Evolutionary conservation across 116 monocot genomes (phyloP).

Genomic region (Posidonia oceanica): DNA sequence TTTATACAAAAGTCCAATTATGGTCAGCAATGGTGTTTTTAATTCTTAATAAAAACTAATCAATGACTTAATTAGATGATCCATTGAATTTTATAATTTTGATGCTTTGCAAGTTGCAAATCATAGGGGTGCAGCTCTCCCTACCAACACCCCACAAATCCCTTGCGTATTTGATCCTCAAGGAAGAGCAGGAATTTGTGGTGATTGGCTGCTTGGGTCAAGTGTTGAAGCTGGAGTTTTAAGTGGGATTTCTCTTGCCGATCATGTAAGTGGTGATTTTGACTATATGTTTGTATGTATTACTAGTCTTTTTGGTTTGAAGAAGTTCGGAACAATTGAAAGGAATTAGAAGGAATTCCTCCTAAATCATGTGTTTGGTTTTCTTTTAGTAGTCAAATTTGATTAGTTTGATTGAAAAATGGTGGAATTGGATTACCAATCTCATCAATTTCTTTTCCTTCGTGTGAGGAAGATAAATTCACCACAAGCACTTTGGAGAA

Average conservation of each 20-base stretch:
- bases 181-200: slow-evolving; percentile 95
- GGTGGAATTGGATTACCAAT: too few relatives aligned
- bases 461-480: too few relatives aligned
- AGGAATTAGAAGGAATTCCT: too few relatives aligned
- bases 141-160: slow-evolving; percentile 59
- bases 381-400: too few relatives aligned
- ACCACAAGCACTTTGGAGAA: too few relatives aligned
- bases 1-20: slow-evolving; percentile 74
- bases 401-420: too few relatives aligned
- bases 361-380: too few relatives aligned
- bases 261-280: slow-evolving; percentile 54
- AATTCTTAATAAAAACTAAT: not conserved
- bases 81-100: not conserved
- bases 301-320: too few relatives aligned
- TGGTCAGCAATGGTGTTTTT: slow-evolving; percentile 30
- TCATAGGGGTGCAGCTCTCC: slow-evolving; percentile 82
- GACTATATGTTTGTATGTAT: not conserved
- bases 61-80: too few relatives aligned
- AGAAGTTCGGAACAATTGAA: too few relatives aligned
- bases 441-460: too few relatives aligned
- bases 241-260: slow-evolving; percentile 74
- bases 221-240: slow-evolving; percentile 80
- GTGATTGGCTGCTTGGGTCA: slow-evolving; percentile 95
- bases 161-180: slow-evolving; percentile 84
- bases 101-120: not conserved